A percentile compares a stretch with the other conserved stretches of the same genome.
Evolutionary conservation across 495 filamentous ascomycete genomes (phyloP).

Genomic region (Hypoxylon perforatum): DNA sequence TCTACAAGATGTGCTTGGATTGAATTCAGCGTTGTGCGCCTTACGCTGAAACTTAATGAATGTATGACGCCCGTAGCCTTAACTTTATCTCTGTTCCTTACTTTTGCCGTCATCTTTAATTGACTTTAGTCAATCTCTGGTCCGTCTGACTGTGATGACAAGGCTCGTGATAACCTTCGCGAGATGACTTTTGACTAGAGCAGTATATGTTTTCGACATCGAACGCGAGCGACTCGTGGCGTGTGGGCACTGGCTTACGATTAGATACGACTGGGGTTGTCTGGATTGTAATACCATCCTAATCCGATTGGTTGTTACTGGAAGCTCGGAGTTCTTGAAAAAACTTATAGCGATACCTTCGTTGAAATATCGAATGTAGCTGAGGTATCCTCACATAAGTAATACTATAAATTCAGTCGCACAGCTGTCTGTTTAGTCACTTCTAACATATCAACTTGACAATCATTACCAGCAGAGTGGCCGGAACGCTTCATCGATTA

Average conservation of each 20-base stretch:
- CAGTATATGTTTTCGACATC: background rate
- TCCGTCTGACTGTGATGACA: background rate
- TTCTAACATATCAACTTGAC: background rate
- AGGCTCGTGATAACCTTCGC: background rate
- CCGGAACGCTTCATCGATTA: constrained; percentile 33
- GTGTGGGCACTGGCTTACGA: background rate
- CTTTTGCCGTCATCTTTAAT: background rate
- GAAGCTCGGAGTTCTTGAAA: no score
- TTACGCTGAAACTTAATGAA: no score
- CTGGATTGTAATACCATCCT: background rate
- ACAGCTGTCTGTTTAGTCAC: background rate
- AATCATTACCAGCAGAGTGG: background rate
- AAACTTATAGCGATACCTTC: no score
- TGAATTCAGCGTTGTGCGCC: no score
- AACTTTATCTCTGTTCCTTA: background rate
- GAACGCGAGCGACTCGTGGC: background rate
- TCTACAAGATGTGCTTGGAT: no score
- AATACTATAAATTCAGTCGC: no score
- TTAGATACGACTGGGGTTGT: no score
- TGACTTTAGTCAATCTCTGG: background rate
- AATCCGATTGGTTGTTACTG: background rate
- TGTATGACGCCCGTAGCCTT: background rate
- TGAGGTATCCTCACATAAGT: no score
- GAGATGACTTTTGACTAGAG: background rate
- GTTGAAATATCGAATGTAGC: no score